phyloP scores from a whole-genome alignment of 805 yeast genomes.

The Pichia ethanolica region DNA sequence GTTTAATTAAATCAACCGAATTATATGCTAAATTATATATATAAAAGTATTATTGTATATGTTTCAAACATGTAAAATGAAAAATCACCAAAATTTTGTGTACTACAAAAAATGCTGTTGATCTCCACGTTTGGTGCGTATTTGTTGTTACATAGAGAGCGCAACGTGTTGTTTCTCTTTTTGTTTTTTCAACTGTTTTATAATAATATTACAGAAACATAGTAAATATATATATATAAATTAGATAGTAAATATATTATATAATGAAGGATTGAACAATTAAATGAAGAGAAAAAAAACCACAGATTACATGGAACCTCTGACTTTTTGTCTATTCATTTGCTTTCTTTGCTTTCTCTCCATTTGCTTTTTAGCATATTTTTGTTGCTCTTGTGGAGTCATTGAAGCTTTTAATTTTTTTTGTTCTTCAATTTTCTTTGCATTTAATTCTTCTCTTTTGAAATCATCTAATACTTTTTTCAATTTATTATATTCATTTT shows the following conservation, averaged over 20 bases:
- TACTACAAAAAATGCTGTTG: no score
- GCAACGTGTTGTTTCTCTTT: no score
- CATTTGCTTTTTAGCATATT: constrained; percentile 65
- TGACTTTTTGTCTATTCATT: constrained; percentile 53
- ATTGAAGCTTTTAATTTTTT: constrained; percentile 58
- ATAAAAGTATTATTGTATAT: no score
- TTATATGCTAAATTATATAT: no score
- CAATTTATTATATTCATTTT: constrained; percentile 61
- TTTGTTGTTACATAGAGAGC: no score
- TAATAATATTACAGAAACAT: no score
- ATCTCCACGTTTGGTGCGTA: no score
- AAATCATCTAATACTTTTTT: constrained; percentile 58
- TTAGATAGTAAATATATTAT: no score
- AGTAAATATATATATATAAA: no score
- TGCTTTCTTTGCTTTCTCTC: constrained; percentile 77
- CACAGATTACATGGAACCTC: constrained; percentile 12
- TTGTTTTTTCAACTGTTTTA: no score
- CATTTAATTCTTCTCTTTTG: constrained; percentile 61
- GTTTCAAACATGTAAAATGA: no score
- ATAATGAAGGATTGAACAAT: background rate
- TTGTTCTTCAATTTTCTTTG: constrained; percentile 62
- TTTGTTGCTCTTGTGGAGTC: constrained; percentile 73
- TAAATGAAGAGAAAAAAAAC: background rate
- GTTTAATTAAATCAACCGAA: background rate
- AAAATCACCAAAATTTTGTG: no score